Base-by-base conservation (phyloP, 208 protist species). In the Jaenimonas drosophilae region DNA sequence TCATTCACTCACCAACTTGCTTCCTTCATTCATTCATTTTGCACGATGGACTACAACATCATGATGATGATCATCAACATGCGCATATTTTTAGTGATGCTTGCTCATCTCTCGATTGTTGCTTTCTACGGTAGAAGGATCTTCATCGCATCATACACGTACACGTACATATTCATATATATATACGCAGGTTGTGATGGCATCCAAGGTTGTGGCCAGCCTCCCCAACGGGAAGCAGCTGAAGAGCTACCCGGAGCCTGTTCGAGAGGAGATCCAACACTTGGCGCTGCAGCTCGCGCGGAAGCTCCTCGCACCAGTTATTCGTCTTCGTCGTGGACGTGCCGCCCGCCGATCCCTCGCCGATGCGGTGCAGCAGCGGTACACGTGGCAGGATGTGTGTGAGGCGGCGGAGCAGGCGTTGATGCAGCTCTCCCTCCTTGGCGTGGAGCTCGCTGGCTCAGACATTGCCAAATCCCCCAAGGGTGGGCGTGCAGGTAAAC, bases 171-270 rank as follows among this genome's bases (percentile, higher is more conserved):
- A 28, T 51, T 2, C 19, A 19, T 43, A 43, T 21, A 21, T 21
- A 43, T 21, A n/a, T 43, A 34, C 31, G 31, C 14, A 9, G 14
- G n/a, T n/a, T n/a, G n/a, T 61, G 59, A 41, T 37, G 2, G 0
- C 45, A 2, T 29, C 55, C 9, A 40, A 21, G 41, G 16, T 60
- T 3, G 37, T 14, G 1, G 21, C 57, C 6, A 48, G 53, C 25
- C 45, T 76, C 49, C 68, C 68, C 3, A 63, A 34, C 26, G 68
- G 68, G 47, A 63, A 64, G 45, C 54, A 76, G 30, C 62, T 64
- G 41, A 11, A 34, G 1, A 49, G 70, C 3, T 14, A 49, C 0
- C 57, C 66, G 0, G 3, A 46, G 5, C 28, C 31, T 5, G 49
- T 78, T n/a, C 47, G 63, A 37, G 52, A 80, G 48, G 58, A 83